Percentiles rank a stretch among this genome's conserved stretches.
phyloP scores from a whole-genome alignment of 345 rosid genomes.

The Gossypium ekmanianum region DNA sequence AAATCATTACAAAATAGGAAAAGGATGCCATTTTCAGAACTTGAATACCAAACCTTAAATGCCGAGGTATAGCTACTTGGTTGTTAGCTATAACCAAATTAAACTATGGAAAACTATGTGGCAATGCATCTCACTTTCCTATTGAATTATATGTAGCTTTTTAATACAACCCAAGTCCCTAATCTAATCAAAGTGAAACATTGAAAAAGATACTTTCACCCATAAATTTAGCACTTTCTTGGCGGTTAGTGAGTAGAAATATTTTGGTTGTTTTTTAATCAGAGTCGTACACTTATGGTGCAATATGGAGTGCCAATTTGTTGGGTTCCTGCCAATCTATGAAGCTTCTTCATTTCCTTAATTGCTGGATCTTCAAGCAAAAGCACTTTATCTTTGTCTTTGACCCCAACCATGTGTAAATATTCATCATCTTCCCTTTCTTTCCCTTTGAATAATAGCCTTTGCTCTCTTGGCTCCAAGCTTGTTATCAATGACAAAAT shows the following conservation, averaged over 20 bases:
- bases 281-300: constrained; percentile 49
- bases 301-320: constrained; percentile 30
- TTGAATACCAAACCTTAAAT: background rate
- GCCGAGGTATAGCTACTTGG: background rate
- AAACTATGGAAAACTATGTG: background rate
- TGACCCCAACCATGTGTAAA: constrained; percentile 92
- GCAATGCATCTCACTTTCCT: background rate
- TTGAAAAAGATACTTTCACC: constrained; percentile 6
- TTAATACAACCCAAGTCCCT: background rate
- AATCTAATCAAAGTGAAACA: constrained; percentile 8
- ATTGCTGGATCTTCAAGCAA: constrained; percentile 82
- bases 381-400: constrained; percentile 77
- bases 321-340: constrained; percentile 27
- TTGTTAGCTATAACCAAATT: background rate
- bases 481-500: constrained; percentile 59
- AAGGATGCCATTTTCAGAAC: too few species aligned
- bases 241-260: constrained; percentile 20
- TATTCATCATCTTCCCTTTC: constrained; percentile 74
- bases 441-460: constrained; percentile 84
- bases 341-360: constrained; percentile 70
- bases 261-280: constrained; percentile 1
- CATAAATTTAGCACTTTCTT: background rate
- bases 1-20: too few species aligned
- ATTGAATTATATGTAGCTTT: background rate
- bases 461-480: constrained; percentile 76